phyloP scores from a whole-genome alignment of 2,329 filamentous ascomycete species.

The Epichloe amarillans region DNA sequence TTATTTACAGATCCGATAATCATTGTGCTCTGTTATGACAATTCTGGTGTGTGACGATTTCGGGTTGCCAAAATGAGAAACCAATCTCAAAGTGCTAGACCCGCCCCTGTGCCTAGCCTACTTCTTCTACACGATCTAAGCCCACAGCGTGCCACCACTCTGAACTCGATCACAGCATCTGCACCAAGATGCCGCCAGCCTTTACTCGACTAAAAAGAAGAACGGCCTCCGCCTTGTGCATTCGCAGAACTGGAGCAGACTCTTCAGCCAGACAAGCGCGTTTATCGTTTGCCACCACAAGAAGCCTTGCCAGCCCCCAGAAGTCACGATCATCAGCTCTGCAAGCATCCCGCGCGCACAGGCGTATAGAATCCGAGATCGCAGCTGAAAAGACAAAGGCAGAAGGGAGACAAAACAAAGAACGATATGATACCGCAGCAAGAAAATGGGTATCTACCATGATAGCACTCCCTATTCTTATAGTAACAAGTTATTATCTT shows the following conservation, averaged over 20 bases:
- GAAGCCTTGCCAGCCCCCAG: not conserved
- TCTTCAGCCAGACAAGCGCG: not conserved
- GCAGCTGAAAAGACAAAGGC: constrained; percentile 10
- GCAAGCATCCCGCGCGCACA: constrained; percentile 11
- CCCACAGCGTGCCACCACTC: no score
- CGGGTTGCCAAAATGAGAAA: no score
- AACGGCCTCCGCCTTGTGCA: no score
- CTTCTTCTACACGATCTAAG: no score
- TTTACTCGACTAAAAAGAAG: not conserved
- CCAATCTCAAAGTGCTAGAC: no score
- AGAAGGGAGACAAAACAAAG: constrained; percentile 23
- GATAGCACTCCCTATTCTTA: constrained; percentile 38
- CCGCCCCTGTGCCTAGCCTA: no score
- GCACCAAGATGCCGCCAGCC: no score
- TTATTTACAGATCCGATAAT: no score
- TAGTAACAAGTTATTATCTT: constrained; percentile 42
- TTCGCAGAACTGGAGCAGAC: not conserved
- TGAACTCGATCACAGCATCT: no score
- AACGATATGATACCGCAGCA: constrained; percentile 29
- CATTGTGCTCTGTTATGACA: no score
- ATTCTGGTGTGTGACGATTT: no score
- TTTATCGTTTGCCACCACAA: not conserved
- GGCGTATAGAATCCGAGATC: constrained; percentile 6
- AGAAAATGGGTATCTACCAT: constrained; percentile 33
- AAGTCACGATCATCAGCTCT: constrained; percentile 5